phyloP scores from a whole-genome alignment of 2,329 filamentous ascomycete species.

The Fusarium brachygibbosum region DNA sequence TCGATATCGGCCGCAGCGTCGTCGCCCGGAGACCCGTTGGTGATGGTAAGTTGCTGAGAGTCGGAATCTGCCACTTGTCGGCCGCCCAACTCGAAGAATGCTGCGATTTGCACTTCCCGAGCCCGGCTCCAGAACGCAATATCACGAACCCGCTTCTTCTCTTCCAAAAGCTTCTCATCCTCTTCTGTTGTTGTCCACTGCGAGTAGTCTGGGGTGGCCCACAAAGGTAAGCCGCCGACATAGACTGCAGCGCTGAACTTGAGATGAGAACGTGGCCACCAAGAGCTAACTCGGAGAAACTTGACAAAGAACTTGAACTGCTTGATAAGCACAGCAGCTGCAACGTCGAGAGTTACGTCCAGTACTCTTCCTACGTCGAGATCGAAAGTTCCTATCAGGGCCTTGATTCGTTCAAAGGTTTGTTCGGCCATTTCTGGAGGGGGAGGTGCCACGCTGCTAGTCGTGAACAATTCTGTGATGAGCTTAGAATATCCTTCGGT shows the following conservation, averaged over 20 bases:
- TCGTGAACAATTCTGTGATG: constrained; percentile 94
- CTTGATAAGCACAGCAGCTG: constrained; percentile 92
- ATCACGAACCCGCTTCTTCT: constrained; percentile 76
- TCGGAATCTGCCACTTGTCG: constrained; percentile 74
- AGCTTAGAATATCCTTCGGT: constrained; percentile 97
- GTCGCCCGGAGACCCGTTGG: constrained; percentile 54
- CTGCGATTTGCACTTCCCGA: constrained; percentile 80
- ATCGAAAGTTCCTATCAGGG: constrained; percentile 95
- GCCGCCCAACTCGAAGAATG: constrained; percentile 90
- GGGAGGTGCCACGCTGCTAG: constrained; percentile 80
- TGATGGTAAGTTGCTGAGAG: constrained; percentile 59
- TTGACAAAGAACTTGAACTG: constrained; percentile 96
- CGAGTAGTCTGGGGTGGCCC: constrained; percentile 81
- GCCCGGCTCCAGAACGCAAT: constrained; percentile 83
- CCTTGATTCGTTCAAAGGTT: constrained; percentile 92
- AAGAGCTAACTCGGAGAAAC: constrained; percentile 89
- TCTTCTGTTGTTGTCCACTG: constrained; percentile 75
- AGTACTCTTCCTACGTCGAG: constrained; percentile 94
- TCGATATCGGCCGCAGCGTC: constrained; percentile 69
- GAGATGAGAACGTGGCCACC: constrained; percentile 84
- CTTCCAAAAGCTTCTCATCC: constrained; percentile 71
- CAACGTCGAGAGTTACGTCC: constrained; percentile 94
- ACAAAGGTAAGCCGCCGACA: constrained; percentile 79
- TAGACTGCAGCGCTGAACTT: constrained; percentile 61
- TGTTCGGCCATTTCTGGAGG: constrained; percentile 82